These are phyloP conservation scores for Microbotryomycetes sp. DNA, from an alignment of 1,284 basidiomycete species.

Conservation along the genomic window DNA sequence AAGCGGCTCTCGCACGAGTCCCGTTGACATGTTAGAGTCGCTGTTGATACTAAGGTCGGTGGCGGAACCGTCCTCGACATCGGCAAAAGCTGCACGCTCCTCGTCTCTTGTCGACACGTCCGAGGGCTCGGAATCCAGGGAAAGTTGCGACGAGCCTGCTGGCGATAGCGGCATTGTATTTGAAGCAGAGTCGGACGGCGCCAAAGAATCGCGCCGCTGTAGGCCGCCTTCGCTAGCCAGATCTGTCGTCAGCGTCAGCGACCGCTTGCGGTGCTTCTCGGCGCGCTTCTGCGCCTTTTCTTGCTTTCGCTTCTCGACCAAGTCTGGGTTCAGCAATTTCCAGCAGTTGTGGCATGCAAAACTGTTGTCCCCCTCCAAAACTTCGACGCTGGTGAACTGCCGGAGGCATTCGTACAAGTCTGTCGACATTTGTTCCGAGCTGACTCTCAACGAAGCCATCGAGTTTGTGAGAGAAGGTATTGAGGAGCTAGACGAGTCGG, in stretches of 20 bases:
- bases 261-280: constrained; percentile 35
- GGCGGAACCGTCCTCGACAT: not conserved
- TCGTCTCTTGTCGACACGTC: constrained; percentile 17
- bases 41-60: constrained; percentile 9
- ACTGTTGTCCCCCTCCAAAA: constrained; percentile 85
- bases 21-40: not conserved
- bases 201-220: not conserved
- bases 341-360: constrained; percentile 89
- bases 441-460: constrained; percentile 3
- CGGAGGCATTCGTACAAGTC: constrained; percentile 56
- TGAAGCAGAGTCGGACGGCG: not conserved
- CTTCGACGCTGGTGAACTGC: constrained; percentile 81
- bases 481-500: not conserved
- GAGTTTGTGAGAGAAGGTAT: constrained; percentile 1
- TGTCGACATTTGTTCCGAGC: constrained; percentile 25
- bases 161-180: constrained; percentile 7
- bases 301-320: constrained; percentile 34
- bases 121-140: constrained; percentile 8
- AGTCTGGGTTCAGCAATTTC: constrained; percentile 50
- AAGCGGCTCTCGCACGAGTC: constrained; percentile 1
- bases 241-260: constrained; percentile 35
- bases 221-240: constrained; percentile 29
- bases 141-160: constrained; percentile 1
- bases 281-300: constrained; percentile 24
- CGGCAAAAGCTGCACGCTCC: constrained; percentile 6